These are phyloP conservation scores for Marasmius fiardii DNA, from an alignment of 1,284 basidiomycete genomes.

Conservation along the genomic window DNA sequence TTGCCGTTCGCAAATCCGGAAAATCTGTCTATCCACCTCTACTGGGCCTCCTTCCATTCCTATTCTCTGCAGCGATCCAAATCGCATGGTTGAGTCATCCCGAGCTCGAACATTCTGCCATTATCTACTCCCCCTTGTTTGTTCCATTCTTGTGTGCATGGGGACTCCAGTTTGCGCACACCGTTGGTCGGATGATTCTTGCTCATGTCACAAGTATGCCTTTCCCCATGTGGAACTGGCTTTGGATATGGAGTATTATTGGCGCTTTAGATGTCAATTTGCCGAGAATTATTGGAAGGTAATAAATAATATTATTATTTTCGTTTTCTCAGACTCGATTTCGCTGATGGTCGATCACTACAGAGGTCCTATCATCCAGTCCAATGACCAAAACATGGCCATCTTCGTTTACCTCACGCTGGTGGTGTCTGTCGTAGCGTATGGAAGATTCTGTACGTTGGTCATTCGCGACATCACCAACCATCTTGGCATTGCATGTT, in stretches of 20 bases:
- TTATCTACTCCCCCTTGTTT: slow-evolving; percentile 67
- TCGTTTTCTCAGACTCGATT: too few relatives aligned
- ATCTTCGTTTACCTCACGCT: slow-evolving; percentile 72
- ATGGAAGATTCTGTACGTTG: slow-evolving; percentile 75
- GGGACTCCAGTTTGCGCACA: slow-evolving; percentile 85
- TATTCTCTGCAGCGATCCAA: slow-evolving; percentile 67
- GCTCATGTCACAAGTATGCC: slow-evolving; percentile 86
- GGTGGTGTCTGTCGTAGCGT: slow-evolving; percentile 63
- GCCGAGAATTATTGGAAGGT: slow-evolving; percentile 65
- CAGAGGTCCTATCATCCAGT: slow-evolving; percentile 71
- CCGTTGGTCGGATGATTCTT: slow-evolving; percentile 90
- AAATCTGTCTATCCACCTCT: slow-evolving; percentile 57
- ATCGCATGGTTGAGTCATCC: slow-evolving; percentile 79
- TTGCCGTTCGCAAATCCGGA: slow-evolving; percentile 34
- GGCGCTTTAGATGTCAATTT: slow-evolving; percentile 85
- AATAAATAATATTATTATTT: too few relatives aligned
- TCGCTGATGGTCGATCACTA: neutral
- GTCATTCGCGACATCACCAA: slow-evolving; percentile 88
- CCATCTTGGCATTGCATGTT: slow-evolving; percentile 86
- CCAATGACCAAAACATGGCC: slow-evolving; percentile 52
- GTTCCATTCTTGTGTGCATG: slow-evolving; percentile 88
- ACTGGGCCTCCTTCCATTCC: slow-evolving; percentile 77
- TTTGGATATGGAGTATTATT: slow-evolving; percentile 81
- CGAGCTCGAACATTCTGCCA: slow-evolving; percentile 39
- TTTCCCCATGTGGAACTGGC: slow-evolving; percentile 87